Conservation (phyloP, 202 grass and related monocot species). For the Musa balbisiana region DNA sequence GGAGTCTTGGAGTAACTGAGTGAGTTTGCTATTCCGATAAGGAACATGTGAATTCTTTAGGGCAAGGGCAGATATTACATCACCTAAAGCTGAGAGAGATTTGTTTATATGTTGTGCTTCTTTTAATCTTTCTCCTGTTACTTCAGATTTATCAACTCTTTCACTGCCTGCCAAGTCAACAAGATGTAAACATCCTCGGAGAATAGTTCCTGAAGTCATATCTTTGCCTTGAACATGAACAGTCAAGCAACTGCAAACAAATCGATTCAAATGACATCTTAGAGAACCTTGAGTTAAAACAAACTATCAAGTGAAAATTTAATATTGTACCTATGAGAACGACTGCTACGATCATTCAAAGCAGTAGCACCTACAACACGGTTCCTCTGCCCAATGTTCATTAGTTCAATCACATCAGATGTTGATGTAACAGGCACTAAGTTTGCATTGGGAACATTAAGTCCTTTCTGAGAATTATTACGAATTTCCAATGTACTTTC, state of each 20-base stretch:
- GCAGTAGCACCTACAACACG: conserved; percentile 86
- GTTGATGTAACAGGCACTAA: conserved; percentile 68
- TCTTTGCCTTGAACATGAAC: conserved; percentile 99
- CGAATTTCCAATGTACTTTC: conserved; percentile 80
- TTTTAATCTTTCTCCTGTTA: conserved; percentile 88
- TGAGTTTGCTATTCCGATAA: conserved; percentile 98
- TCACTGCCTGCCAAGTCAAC: conserved; percentile 98
- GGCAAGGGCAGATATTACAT: conserved; percentile 91
- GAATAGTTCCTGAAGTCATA: conserved; percentile 59
- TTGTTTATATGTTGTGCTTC: conserved; percentile 99
- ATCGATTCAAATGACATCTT: conserved; percentile 13
- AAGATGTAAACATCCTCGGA: conserved; percentile 97
- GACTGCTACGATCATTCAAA: conserved; percentile 92
- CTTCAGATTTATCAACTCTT: conserved; percentile 95
- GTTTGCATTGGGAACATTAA: conserved; percentile 93
- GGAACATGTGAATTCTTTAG: conserved; percentile 87
- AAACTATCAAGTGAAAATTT: conserved; percentile 5
- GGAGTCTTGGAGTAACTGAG: conserved; percentile 98
- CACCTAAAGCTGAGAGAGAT: conserved; percentile 95
- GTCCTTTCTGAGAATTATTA: conserved; percentile 88
- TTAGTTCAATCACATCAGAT: conserved; percentile 84
- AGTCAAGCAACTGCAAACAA: conserved; percentile 78
- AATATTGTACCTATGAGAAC: conserved; percentile 74
- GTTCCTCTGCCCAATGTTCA: conserved; percentile 90
- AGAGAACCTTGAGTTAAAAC: not conserved